Evolutionary conservation across 2,329 filamentous ascomycete genomes (phyloP), one percentile per base, ranked within the genome.

Genomic region (Zalaria obscura): DNA sequence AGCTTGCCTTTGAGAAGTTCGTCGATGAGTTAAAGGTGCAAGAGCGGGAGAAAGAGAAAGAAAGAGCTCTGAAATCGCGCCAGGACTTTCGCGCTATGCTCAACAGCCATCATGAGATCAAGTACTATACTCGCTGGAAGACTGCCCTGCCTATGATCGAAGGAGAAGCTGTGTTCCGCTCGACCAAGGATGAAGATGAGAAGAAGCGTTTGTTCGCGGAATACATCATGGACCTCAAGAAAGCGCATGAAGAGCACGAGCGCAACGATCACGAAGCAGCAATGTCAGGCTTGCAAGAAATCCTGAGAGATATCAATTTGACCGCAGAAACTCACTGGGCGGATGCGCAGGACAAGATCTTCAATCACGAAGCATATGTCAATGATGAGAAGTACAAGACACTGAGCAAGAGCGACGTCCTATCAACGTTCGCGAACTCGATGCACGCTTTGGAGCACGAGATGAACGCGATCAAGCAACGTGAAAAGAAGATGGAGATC

Each of bases 81-180:
- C 74, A 83, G 61, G 91, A 96, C 69, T 98, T 98, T 63, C 82
- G 83, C 51, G 88, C 80, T 42, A 98, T 98, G 91, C 74, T 98
- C 50, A 86, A 82, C 64, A 88, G 87, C 50, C 89, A 98, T 61
- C 87, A 88, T 46, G 91, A 98, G 62, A 96, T 98, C 63, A 91
- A 88, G 62, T 78, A 95, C 60, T 95, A 93, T 62, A 95, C 89
- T 35, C 82, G 87, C 47, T 98, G 91, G 91, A 93, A 87, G 72
- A 95, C 86, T 10, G 91, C 89, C 40, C 80, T 85, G 39, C 86
- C 87, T 6, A 93, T 95, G 49, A 86, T 98, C 47, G 86, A 96
- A 62, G 83, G 83, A 39, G 91, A 98, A 68, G 91, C 86, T 38
- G 91, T 93, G 45, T 98, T 96, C 67, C 81, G 87, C 52, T 89